A percentile compares a stretch with the other conserved stretches of the same genome.
Evolutionary conservation across 2,329 filamentous ascomycete genomes (phyloP).

Genomic region (Pseudogymnoascus destructans): DNA sequence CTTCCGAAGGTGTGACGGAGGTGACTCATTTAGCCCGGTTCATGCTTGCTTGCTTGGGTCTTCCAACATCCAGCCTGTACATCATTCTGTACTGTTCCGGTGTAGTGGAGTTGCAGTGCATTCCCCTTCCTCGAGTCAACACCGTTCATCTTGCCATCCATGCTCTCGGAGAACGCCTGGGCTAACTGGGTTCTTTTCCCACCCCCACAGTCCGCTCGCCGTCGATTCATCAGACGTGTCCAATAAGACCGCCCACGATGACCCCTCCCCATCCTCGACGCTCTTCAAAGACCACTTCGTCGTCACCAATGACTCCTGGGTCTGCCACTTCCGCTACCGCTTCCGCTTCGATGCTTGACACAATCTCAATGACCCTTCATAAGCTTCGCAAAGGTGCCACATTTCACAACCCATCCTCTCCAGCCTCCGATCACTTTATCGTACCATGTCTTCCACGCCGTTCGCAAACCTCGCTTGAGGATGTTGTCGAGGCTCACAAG

Average conservation of each 20-base stretch:
- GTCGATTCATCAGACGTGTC: conserved; percentile 1
- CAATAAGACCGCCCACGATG: conserved; percentile 22
- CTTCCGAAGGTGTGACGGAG: conserved; percentile 6
- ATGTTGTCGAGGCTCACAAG: conserved; percentile 56
- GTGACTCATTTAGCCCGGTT: not conserved
- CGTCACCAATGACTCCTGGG: conserved; percentile 32
- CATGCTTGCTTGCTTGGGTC: conserved; percentile 4
- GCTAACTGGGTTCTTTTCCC: conserved; percentile 6
- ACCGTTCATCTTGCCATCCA: not conserved
- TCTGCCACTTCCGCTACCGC: conserved; percentile 30
- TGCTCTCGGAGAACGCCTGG: not conserved
- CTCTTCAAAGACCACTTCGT: conserved; percentile 26
- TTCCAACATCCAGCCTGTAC: conserved; percentile 2
- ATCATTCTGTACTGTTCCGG: not conserved
- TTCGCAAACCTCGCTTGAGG: conserved; percentile 57
- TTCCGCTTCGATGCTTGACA: conserved; percentile 37
- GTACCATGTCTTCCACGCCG: conserved; percentile 41
- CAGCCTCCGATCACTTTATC: conserved; percentile 29
- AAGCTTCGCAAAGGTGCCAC: conserved; percentile 57
- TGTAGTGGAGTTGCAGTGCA: conserved; percentile 3
- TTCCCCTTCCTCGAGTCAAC: conserved; percentile 2
- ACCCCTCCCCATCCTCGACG: conserved; percentile 25
- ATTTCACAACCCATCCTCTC: conserved; percentile 34
- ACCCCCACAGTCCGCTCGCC: conserved; percentile 5
- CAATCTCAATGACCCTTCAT: conserved; percentile 29